These are phyloP conservation scores for Candida takata DNA, from an alignment of 805 yeast species.

Conservation along the genomic window DNA sequence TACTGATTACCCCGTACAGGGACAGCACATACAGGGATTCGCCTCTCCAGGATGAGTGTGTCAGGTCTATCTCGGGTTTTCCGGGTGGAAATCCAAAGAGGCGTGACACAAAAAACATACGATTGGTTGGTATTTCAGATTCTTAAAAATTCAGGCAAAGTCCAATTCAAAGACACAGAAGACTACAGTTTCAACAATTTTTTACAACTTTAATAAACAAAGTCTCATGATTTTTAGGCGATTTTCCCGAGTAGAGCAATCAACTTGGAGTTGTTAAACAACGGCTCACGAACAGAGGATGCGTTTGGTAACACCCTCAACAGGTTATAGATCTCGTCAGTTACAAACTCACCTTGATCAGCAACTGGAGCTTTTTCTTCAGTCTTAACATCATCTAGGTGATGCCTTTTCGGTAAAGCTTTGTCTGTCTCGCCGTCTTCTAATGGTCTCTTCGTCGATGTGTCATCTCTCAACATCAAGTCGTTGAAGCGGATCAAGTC, in stretches of 20 bases:
- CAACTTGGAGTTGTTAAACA: conserved; percentile 49
- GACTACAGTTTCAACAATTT: too few species aligned
- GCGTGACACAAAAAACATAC: too few species aligned
- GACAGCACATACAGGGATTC: too few species aligned
- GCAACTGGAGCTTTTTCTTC: conserved; percentile 1
- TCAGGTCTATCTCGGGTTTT: too few species aligned
- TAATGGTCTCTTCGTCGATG: conserved; percentile 2
- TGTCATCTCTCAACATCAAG: conserved; percentile 10
- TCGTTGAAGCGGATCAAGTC: conserved; percentile 25
- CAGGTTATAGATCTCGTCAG: conserved; percentile 41
- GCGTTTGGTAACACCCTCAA: conserved; percentile 51
- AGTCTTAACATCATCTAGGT: conserved; percentile 1
- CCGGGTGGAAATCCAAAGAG: too few species aligned
- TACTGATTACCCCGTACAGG: too few species aligned
- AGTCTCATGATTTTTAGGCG: not conserved
- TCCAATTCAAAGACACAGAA: too few species aligned
- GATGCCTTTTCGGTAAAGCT: not conserved
- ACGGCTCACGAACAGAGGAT: conserved; percentile 42
- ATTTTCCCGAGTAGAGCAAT: conserved; percentile 11
- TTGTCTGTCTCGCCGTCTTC: conserved; percentile 2
- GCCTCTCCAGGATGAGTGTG: too few species aligned
- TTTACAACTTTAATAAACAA: too few species aligned
- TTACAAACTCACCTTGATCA: conserved; percentile 16
- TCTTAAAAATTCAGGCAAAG: too few species aligned
- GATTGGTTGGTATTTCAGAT: too few species aligned